A percentile compares a stretch with the other conserved stretches of the same genome.
phyloP scores from a whole-genome alignment of 495 filamentous ascomycete species.

The Penicillium ucsense region DNA sequence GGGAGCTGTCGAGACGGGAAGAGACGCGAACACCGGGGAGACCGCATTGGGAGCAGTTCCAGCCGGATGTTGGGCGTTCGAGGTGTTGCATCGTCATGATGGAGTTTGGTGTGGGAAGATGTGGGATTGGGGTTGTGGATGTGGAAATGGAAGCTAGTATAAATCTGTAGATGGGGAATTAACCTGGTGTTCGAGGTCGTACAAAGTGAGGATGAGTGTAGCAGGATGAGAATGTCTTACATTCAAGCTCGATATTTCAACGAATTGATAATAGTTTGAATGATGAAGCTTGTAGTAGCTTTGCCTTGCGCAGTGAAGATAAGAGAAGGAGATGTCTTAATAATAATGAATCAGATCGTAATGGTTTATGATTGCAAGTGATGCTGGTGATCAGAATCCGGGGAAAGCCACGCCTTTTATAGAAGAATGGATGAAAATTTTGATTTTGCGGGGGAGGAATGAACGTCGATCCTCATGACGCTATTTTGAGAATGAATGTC shows the following conservation, averaged over 20 bases:
- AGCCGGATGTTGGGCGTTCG: not conserved
- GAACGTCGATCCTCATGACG: slow-evolving; percentile 9
- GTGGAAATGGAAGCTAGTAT: not conserved
- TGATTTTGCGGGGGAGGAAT: slow-evolving; percentile 6
- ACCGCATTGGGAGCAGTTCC: slow-evolving; percentile 10
- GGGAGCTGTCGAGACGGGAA: not conserved
- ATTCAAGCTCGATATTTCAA: no score
- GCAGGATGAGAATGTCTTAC: no score
- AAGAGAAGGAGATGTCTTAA: not conserved
- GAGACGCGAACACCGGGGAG: slow-evolving; percentile 13
- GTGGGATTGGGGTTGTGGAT: not conserved
- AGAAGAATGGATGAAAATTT: slow-evolving; percentile 2
- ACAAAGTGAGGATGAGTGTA: no score
- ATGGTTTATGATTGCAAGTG: not conserved
- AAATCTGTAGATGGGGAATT: not conserved
- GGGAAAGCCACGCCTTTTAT: not conserved
- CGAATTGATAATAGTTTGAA: no score
- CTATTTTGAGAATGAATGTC: slow-evolving; percentile 3
- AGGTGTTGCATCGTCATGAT: slow-evolving; percentile 2
- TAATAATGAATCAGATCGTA: not conserved
- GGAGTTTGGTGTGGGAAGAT: not conserved
- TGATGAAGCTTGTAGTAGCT: no score
- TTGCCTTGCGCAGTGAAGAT: no score
- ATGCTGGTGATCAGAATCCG: not conserved
- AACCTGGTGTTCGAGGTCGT: no score